Percentiles rank a stretch among this genome's conserved stretches.
These are phyloP conservation scores for Aureobasidium sp. DNA, from an alignment of 2,329 filamentous ascomycete species.

Conservation along the genomic window DNA sequence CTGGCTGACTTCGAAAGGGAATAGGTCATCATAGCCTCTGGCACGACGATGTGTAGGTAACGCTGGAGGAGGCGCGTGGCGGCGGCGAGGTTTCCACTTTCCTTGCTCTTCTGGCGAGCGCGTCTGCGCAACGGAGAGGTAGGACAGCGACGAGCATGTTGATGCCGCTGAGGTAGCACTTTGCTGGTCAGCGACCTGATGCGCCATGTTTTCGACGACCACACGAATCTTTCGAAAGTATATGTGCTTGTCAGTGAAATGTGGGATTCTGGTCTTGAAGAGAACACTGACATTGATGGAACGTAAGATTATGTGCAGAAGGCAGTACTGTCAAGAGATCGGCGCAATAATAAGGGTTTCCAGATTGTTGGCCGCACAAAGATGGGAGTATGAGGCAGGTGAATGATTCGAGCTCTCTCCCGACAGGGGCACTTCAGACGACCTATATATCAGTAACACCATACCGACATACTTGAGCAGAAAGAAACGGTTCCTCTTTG, in stretches of 20 bases:
- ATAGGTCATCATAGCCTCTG: neutral
- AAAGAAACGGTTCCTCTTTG: neutral
- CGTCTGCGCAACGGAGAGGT: neutral
- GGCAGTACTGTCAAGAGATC: neutral
- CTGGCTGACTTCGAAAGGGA: conserved; percentile 8
- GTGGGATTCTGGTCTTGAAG: neutral
- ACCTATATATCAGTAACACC: neutral
- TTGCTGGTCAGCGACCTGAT: neutral
- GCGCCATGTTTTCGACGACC: neutral
- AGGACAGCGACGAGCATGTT: neutral
- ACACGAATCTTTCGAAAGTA: neutral
- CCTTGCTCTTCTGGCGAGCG: neutral
- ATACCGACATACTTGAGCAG: neutral
- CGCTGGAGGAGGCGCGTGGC: neutral
- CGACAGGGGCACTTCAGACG: neutral
- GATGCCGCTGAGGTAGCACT: neutral
- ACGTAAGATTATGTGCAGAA: neutral
- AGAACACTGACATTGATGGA: too few relatives aligned
- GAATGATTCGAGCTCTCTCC: neutral
- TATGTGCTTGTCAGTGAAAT: neutral
- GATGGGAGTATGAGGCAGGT: neutral
- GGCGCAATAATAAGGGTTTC: neutral
- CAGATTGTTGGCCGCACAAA: neutral
- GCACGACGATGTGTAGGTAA: neutral
- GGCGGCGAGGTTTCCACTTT: neutral